Evolutionary conservation across 441 rosid genomes (phyloP), one percentile per base, ranked within the genome.

Genomic region (Gossypium schwendimanii): DNA sequence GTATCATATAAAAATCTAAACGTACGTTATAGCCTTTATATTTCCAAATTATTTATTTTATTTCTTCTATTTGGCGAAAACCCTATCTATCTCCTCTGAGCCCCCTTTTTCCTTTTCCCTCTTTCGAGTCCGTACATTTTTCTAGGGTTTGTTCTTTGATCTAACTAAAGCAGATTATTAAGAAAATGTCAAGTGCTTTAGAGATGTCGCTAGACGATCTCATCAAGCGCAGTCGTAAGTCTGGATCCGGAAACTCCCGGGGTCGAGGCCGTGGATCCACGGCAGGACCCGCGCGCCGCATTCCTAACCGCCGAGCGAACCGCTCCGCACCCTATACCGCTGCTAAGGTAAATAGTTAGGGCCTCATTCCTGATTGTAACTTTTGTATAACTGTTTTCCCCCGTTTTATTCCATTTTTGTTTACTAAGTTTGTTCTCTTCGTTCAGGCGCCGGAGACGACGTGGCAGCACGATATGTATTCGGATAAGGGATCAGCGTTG

Each of bases 191-290:
- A 59, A 86, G 87, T 80, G 84, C 94, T 75, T 86, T 94, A 82
- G 97, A 94, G 73, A 91, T 91, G 96, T 89, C 99, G 60, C 96
- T 94, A 63, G 99, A 94, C 63, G 99, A 94, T 58, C 84, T 94
- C 81, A 94, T 92, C 77, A 91, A 90, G 81, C 87, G 70, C 79
- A 91, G 78, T 80, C 90, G 87, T 52, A 89, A 84, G 77, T 81
- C 94, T 26, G 85, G 89, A 81, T 81, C 92, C 76, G 84, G 81
- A 15, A 79, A 75, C 74, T 79, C 78, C 50, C 72, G 94, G 2
- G 88, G 88, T 59, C 84, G 91, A 0, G 96, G 94, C 52, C 80
- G 89, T 17, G 87, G 84, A 73, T 83, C 89, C 50, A 94, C 91
- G 7, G 78, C 89, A 1, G 96, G 97, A 39, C 98, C 97, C 1